A percentile compares a stretch with the other conserved stretches of the same genome.
Evolutionary conservation across 73 alveolate species (phyloP).

Genomic region (Tetrahymena thermophila): DNA sequence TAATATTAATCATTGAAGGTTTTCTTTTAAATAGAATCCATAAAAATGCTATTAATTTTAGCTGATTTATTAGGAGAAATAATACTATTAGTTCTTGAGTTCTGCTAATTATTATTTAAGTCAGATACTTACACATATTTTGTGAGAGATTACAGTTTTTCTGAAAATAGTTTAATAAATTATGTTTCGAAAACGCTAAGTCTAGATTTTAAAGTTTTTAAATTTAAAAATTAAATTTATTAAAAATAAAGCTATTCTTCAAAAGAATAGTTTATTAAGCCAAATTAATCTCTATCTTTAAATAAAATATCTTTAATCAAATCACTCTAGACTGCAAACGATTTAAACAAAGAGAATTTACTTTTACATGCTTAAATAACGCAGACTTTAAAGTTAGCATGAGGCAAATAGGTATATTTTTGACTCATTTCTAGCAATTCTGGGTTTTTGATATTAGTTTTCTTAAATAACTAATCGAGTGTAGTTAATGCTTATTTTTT

Average conservation of each 20-base stretch:
- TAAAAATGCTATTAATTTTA: too few species aligned
- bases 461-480: not conserved
- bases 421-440: not conserved
- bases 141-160: too few species aligned
- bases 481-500: not conserved
- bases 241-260: not conserved
- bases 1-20: too few species aligned
- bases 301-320: not conserved
- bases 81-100: not conserved
- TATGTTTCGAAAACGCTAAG: not conserved
- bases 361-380: not conserved
- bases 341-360: not conserved
- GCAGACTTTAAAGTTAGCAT: not conserved
- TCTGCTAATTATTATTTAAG: too few species aligned
- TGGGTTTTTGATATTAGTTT: not conserved
- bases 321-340: not conserved
- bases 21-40: not conserved
- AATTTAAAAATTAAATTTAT: too few species aligned
- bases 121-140: not conserved
- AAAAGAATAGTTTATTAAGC: not conserved
- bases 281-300: not conserved
- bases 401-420: not conserved
- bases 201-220: not conserved
- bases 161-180: too few species aligned
- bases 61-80: not conserved